These are phyloP conservation scores for Petunia secreta DNA, from an alignment of 257 asterid species.

Conservation along the genomic window DNA sequence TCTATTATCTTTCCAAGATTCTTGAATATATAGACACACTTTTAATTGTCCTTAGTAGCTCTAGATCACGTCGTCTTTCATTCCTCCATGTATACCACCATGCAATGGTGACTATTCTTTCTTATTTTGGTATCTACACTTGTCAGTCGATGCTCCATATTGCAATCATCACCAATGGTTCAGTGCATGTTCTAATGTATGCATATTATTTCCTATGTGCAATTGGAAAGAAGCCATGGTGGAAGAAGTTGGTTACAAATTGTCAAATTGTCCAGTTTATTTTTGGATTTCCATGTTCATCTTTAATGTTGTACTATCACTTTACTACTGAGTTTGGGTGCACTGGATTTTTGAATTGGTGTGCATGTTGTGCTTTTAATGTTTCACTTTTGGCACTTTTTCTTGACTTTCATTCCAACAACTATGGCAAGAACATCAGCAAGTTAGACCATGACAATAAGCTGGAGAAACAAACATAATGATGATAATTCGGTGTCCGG, in stretches of 20 bases:
- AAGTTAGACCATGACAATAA: not conserved
- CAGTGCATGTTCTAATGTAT: slow-evolving; percentile 87
- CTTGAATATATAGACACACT: slow-evolving; percentile 77
- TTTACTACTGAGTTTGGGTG: slow-evolving; percentile 63
- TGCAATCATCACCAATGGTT: slow-evolving; percentile 74
- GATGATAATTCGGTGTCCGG: no score
- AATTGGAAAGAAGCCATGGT: slow-evolving; percentile 63
- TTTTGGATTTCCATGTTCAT: slow-evolving; percentile 66
- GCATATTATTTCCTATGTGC: slow-evolving; percentile 67
- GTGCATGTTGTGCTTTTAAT: slow-evolving; percentile 65
- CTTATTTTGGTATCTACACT: slow-evolving; percentile 58
- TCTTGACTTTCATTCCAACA: slow-evolving; percentile 61
- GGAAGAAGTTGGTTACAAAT: slow-evolving; percentile 80
- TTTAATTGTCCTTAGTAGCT: slow-evolving; percentile 55
- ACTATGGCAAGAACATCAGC: slow-evolving; percentile 49
- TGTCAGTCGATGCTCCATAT: slow-evolving; percentile 74
- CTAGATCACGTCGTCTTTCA: slow-evolving; percentile 63
- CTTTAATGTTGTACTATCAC: slow-evolving; percentile 68
- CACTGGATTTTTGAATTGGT: slow-evolving; percentile 79
- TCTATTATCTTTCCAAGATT: slow-evolving; percentile 71
- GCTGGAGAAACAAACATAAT: not conserved
- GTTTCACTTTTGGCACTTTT: slow-evolving; percentile 69
- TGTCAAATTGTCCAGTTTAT: slow-evolving; percentile 78
- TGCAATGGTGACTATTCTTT: slow-evolving; percentile 72
- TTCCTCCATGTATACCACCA: slow-evolving; percentile 97